These are phyloP conservation scores for Raddia distichophylla DNA, from an alignment of 176 grass and related monocot genomes.

Conservation along the genomic window DNA sequence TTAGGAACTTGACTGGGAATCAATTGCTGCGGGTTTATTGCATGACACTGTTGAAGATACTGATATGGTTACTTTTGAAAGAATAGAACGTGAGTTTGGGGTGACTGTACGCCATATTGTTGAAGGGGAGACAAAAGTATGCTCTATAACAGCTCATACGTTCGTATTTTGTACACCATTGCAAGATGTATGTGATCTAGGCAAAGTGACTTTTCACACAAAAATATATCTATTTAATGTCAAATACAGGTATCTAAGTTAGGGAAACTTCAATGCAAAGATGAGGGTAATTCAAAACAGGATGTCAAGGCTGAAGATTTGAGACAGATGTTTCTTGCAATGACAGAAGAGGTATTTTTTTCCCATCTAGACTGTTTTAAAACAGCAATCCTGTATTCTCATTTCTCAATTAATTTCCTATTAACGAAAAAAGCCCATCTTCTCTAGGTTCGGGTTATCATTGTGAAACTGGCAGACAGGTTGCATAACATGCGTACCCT, in stretches of 20 bases:
- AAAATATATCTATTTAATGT: constrained; percentile 27
- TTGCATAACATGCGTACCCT: constrained; percentile 99
- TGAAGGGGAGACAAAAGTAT: constrained; percentile 99
- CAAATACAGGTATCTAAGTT: constrained; percentile 84
- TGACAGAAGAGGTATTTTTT: constrained; percentile 88
- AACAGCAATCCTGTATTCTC: constrained; percentile 23
- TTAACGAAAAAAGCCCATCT: constrained; percentile 6
- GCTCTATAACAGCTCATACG: constrained; percentile 5
- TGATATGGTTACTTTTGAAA: constrained; percentile 88
- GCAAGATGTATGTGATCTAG: constrained; percentile 12
- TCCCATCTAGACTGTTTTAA: constrained; percentile 28
- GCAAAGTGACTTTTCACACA: constrained; percentile 5
- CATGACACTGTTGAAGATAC: constrained; percentile 99
- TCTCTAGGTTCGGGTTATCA: constrained; percentile 92
- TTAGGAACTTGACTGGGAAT: constrained; percentile 99
- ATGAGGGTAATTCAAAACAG: constrained; percentile 76
- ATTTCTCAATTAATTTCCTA: constrained; percentile 15
- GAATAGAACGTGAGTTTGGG: constrained; percentile 95
- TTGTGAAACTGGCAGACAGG: constrained; percentile 97
- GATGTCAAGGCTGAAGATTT: constrained; percentile 98
- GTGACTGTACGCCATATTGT: constrained; percentile 85
- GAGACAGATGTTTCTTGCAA: constrained; percentile 99
- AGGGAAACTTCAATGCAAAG: constrained; percentile 90
- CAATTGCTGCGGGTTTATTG: constrained; percentile 94
- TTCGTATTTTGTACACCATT: constrained; percentile 33